A percentile compares a stretch with the other conserved stretches of the same genome.
Evolutionary conservation across 1,284 basidiomycete genomes (phyloP).

Genomic region (Stygiomarasmius scandens): DNA sequence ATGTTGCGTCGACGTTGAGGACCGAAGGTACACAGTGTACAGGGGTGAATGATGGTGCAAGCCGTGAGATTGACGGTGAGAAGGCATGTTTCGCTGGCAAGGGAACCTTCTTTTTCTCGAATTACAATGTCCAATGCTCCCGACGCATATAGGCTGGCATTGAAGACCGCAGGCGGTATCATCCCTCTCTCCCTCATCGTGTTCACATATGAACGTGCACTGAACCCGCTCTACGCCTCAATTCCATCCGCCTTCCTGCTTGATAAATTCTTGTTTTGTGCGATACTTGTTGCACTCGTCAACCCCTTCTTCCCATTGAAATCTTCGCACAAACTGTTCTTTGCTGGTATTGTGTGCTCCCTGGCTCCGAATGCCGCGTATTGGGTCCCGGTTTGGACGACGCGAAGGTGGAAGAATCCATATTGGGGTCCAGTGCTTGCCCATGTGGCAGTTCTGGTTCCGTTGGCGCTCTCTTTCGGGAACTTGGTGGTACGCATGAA

Average conservation of each 20-base stretch:
- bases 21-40: too few species aligned
- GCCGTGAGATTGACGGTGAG: too few species aligned
- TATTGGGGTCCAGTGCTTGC: conserved; percentile 61
- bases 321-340: conserved; percentile 30
- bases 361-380: conserved; percentile 64
- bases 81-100: neutral
- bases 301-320: conserved; percentile 30
- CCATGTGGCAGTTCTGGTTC: conserved; percentile 57
- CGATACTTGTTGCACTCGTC: conserved; percentile 33
- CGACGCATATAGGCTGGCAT: neutral
- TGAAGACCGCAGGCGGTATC: neutral
- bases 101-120: neutral
- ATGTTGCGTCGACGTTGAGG: too few species aligned
- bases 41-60: too few species aligned
- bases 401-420: conserved; percentile 47
- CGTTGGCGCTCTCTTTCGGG: conserved; percentile 50
- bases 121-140: neutral
- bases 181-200: conserved; percentile 50
- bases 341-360: conserved; percentile 49
- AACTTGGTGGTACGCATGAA: conserved; percentile 15
- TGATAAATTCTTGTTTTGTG: conserved; percentile 44
- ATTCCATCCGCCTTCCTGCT: conserved; percentile 51
- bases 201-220: conserved; percentile 55
- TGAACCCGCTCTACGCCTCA: conserved; percentile 62
- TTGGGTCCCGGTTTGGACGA: conserved; percentile 60